Evolutionary conservation across 129 eudicot species (phyloP), one percentile per base, ranked within the genome.

Genomic region (Kitagawia praeruptora): DNA sequence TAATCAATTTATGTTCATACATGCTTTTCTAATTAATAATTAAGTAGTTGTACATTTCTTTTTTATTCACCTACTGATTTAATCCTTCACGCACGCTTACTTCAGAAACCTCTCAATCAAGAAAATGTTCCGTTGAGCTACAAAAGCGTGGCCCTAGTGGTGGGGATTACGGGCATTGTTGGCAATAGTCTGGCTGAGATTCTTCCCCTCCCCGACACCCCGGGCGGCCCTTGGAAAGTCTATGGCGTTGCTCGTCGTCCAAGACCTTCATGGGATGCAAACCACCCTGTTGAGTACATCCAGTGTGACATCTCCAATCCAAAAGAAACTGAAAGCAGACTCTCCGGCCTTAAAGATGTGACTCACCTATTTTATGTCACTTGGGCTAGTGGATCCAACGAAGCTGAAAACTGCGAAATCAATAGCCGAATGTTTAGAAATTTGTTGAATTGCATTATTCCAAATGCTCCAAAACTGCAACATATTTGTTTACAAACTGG

Each of bases 181-280:
- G 98, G 98, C 78, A 87, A 83, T 86, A 87, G 96, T 81, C 84
- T 93, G 41, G 98, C 98, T 54, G 94, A 93, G 82, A 89, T 87
- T 80, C 96, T 93, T 70, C 90, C 90, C 0, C 83, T 86, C 71
- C 49, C 94, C 51, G 92, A 89, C 84, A 91, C 98, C 14, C 98
- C 98, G 10, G 96, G 98, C 34, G 94, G 96, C 23, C 98, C 93
- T 3, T 93, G 98, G 98, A 93, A 93, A 87, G 94, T 91, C 37
- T 93, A 93, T 66, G 98, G 98, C 21, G 89, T 91, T 74, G 98
- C 92, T 8, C 89, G 98, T 74, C 90, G 98, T 46, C 89, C 93
- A 12, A 86, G 90, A 0, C 92, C 98, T 1, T 21, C 83, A 37
- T 89, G 92, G 92, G 81, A 86, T 80, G 91, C 85, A 61, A 92